Base-by-base conservation (phyloP, 805 yeast genomes). In the Priceomyces carsonii region DNA sequence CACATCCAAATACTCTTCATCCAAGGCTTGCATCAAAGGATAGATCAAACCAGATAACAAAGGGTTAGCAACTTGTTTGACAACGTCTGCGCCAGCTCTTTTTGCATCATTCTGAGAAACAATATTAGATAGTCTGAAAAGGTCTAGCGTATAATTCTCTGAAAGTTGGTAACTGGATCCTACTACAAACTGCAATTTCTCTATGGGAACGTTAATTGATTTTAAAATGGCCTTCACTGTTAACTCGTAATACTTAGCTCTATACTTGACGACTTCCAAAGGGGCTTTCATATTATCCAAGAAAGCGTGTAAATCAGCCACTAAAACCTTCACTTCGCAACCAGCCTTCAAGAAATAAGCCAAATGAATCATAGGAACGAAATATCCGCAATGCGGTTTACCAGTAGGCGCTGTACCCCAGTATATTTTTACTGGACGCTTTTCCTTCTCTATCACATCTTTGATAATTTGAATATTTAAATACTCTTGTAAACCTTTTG, bases 331-430 rank as follows among this genome's bases (percentile, higher is more conserved):
- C 27, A 93, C 95, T 57, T 88, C 93, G 69, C 96, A 88, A 8
- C 98, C 99, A 12, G 99, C 99, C 53, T 81, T 83, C 61, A 93
- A 75, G 61, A 91, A 88, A 60, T 93, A 90, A 2, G 98, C 98
- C 50, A 93, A 66, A 63, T 93, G 91, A 43, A 95, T 84, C 98
- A 93, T 91, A 35, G 98, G 93, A 24, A 93, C 99, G 57, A 93
- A 88, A 75, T 93, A 93, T 34, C 98, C 99, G 70, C 97, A 90
- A 67, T 93, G 99, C 29, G 98, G 96, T 65, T 79, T 86, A 35
- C 99, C 99, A 4, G 99, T 93, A 42, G 99, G 98, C 6, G 99
- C 99, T 14, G 98, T 90, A 48, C 99, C 99, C 98, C 97, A 93
- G 79, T 93, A 93, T 55, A 93, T 66, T 54, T 80, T 85, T 48